Conservation (phyloP, 2,329 filamentous ascomycete species). For the Sarocladium oryzae region DNA sequence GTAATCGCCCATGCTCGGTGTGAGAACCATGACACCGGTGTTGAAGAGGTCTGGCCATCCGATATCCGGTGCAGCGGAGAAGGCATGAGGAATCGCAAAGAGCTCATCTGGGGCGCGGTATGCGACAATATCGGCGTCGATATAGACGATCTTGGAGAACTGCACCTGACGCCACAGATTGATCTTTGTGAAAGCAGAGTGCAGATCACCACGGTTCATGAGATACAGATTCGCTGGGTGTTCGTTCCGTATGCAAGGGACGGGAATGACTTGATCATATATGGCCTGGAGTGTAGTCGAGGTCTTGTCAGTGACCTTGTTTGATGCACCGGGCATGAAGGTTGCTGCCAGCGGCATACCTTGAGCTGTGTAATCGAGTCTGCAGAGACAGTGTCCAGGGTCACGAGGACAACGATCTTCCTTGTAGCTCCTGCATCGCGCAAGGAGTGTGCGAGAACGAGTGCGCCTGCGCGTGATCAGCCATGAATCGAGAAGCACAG, state of each 20-base stretch:
- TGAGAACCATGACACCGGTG: slow-evolving; percentile 90
- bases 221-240: slow-evolving; percentile 77
- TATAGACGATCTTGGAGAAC: slow-evolving; percentile 87
- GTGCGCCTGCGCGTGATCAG: slow-evolving; percentile 56
- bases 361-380: slow-evolving; percentile 73
- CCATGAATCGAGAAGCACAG: background rate
- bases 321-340: background rate
- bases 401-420: slow-evolving; percentile 80
- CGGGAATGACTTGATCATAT: slow-evolving; percentile 84
- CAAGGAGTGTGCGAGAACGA: slow-evolving; percentile 89
- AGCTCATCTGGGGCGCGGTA: slow-evolving; percentile 89
- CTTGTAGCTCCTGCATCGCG: slow-evolving; percentile 83
- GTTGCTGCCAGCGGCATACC: slow-evolving; percentile 37
- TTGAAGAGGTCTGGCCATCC: slow-evolving; percentile 99
- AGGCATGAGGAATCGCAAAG: slow-evolving; percentile 57
- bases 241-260: slow-evolving; percentile 70
- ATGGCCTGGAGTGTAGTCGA: slow-evolving; percentile 49
- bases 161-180: slow-evolving; percentile 86
- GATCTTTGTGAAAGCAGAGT: slow-evolving; percentile 95
- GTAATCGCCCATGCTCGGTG: slow-evolving; percentile 81
- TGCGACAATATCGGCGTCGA: slow-evolving; percentile 91
- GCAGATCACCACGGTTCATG: slow-evolving; percentile 85
- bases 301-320: background rate
- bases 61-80: slow-evolving; percentile 80
- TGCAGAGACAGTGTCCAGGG: slow-evolving; percentile 68